Base-by-base conservation (phyloP, 176 grass and related monocot species). In the Avena insularis region DNA sequence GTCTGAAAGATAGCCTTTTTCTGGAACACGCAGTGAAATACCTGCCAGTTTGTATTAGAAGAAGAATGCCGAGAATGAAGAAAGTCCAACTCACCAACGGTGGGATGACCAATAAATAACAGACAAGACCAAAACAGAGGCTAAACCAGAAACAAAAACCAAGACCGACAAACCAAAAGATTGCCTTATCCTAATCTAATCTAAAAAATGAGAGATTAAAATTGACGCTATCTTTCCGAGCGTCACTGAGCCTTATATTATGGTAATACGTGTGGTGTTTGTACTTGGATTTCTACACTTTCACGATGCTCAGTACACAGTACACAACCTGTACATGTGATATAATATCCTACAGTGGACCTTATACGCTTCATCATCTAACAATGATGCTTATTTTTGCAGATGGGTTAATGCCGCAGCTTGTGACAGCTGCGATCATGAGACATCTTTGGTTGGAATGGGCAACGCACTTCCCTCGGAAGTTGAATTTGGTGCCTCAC, bases 351-450 rank as follows among this genome's bases (percentile, higher is more conserved):
- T 71, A 71, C 7, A 29, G 6, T 59, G 25, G 27, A 75, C 36
- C 75, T 82, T 35, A 86, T 49, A 75, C 0, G 2, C 31, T 80
- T 74, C 62, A 86, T 69, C 38, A 89, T 72, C 33, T 59, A 49
- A 75, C 60, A 79, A 13, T 85, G 49, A 40, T 90, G 29, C 54
- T 86, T 88, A 77, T 77, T 49, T 77, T 85, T 87, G 85, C 82
- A 99, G 97, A 60, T 99, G 97, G 97, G 94, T 99, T 31, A 96
- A 99, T 81, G 92, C 94, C 79, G 66, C 94, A 16, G 82, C 94
- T 76, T 99, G 97, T 79, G 85, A 94, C 31, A 94, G 85, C 54
- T 99, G 97, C 83, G 92, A 87, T 67, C 15, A 54, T 88, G 92
- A 87, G 72, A 96, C 97, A 72, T 94, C 50, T 45, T 86, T 67